Evolutionary conservation across 2,329 filamentous ascomycete species (phyloP), one percentile per base, ranked within the genome.

Genomic region (Fusarium duplospermum): DNA sequence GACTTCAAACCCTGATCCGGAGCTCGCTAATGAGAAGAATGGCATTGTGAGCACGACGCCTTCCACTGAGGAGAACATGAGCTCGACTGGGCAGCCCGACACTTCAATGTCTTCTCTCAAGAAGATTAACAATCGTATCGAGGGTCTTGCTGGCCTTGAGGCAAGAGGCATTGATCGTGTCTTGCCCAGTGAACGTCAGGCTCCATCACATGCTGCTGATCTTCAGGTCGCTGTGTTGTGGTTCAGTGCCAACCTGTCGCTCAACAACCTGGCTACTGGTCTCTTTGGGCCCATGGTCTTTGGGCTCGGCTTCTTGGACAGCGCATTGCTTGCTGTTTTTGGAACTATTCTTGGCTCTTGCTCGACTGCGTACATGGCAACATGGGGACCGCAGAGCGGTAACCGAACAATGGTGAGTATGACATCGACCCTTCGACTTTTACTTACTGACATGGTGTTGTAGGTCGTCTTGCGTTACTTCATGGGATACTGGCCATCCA

Each of bases 331-430:
- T 35, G 91, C 93, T 68, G 81, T 96, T 62, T 93, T 95, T 83
- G 89, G 95, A 84, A 95, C 95, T 77, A 79, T 94, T 6, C 84
- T 96, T 11, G 93, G 92, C n/a, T 88, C 93, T 58, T 79, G 91
- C 58, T 92, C 93, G 0, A 93, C 94, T 18, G 92, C 90, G 79
- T 94, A 92, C 83, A 95, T 95, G 85, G 93, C 92, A 2, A 93
- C 90, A 20, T 94, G 95, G 78, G 93, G 93, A 4, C 91, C 93
- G 4, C 84, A 85, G 10, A 94, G 94, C 74, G 93, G 93, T 5
- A 86, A 95, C 72, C 89, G 93, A 64, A 93, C 95, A 79, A 94
- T 95, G 91, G 92, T 82, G 20, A 64, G 75, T 6, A 54, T 54
- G 18, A 2, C 10, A 54, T 62, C 2, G 18, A 4, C 4, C 3